Percentiles rank a stretch among this genome's conserved stretches.
Evolutionary conservation across 306 rosid species (phyloP).

Genomic region (Lathyrus aphaca): DNA sequence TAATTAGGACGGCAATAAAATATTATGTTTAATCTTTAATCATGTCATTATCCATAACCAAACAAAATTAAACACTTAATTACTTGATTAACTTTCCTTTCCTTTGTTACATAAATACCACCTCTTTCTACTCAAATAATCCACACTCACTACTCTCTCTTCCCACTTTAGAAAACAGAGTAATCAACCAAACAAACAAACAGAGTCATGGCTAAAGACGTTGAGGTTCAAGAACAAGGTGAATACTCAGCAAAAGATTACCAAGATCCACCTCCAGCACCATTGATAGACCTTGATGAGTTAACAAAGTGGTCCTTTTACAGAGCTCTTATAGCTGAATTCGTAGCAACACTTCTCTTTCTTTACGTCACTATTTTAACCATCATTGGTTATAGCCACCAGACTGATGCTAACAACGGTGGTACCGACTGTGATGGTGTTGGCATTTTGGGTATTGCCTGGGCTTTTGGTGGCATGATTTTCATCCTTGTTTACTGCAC

Average conservation of each 20-base stretch:
- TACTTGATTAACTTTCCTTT: conserved; percentile 36
- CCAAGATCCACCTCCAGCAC: conserved; percentile 88
- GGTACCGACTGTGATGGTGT: conserved; percentile 66
- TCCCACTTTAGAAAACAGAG: background rate
- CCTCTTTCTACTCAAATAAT: conserved; percentile 12
- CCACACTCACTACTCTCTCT: conserved; percentile 14
- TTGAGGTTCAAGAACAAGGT: conserved; percentile 66
- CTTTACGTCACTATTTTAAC: conserved; percentile 84
- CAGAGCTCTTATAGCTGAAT: conserved; percentile 86
- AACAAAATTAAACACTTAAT: conserved; percentile 18
- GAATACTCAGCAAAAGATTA: conserved; percentile 80
- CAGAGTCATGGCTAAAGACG: conserved; percentile 55
- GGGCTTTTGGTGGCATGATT: conserved; percentile 99
- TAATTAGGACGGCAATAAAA: conserved; percentile 65
- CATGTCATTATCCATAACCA: conserved; percentile 30
- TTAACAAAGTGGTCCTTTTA: conserved; percentile 78
- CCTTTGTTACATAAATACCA: conserved; percentile 59
- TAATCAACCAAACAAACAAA: background rate
- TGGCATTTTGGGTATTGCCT: conserved; percentile 87
- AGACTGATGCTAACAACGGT: background rate
- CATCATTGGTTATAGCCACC: conserved; percentile 71
- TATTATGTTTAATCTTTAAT: conserved; percentile 36
- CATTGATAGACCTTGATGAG: conserved; percentile 73
- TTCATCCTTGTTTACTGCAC: conserved; percentile 97
- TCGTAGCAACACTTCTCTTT: conserved; percentile 88